Percentiles rank a stretch among this genome's conserved stretches.
Conservation (phyloP, 164 flowering plant species). For the Vitis vinifera region DNA sequence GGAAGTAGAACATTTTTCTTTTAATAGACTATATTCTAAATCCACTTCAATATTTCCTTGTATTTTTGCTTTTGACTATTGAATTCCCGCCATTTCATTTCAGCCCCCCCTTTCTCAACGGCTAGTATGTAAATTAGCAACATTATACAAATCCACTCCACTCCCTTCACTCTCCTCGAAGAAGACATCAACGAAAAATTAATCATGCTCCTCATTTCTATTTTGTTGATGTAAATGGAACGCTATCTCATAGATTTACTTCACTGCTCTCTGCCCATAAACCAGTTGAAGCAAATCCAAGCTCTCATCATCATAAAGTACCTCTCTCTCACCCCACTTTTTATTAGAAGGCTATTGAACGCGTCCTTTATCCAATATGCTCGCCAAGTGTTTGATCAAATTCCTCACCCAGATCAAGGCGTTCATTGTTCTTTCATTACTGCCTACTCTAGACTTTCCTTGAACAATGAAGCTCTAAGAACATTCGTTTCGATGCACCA, state of each 20-base stretch:
- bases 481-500: slow-evolving; percentile 30
- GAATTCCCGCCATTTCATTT: too few relatives aligned
- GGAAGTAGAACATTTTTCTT: too few relatives aligned
- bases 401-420: slow-evolving; percentile 34
- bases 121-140: too few relatives aligned
- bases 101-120: too few relatives aligned
- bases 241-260: slow-evolving; percentile 23
- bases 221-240: slow-evolving; percentile 20
- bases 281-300: slow-evolving; percentile 41
- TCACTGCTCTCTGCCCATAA: slow-evolving; percentile 14
- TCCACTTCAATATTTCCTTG: background rate
- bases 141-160: too few relatives aligned
- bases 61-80: background rate
- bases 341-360: slow-evolving; percentile 20
- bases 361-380: slow-evolving; percentile 30
- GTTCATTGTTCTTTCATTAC: slow-evolving; percentile 27
- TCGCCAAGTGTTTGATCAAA: slow-evolving; percentile 36
- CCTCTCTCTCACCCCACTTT: slow-evolving; percentile 19
- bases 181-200: too few relatives aligned
- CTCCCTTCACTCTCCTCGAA: too few relatives aligned
- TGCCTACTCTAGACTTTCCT: slow-evolving; percentile 22
- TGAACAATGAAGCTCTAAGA: slow-evolving; percentile 28
- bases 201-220: too few relatives aligned
- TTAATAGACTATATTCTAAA: too few relatives aligned
- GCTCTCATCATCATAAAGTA: slow-evolving; percentile 25